Evolutionary conservation across 78 protist genomes (phyloP).

Genomic region (slime mould (Dictyostelium discoideum)): dicty_2.7 NC_007088.5:600501-601000

Average conservation of each 20-base stretch:
- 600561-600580: neutral
- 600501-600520: neutral
- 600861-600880: no score
- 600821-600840: neutral
- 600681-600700: neutral
- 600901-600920: no score
- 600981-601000: neutral
- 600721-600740: no score
- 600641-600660: neutral
- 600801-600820: neutral
- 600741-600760: neutral
- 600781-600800: neutral
- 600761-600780: neutral
- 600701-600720: neutral
- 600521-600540: neutral
- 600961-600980: no score
- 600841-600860: no score
- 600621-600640: neutral
- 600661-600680: no score
- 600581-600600: neutral
- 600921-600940: no score
- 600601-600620: neutral
- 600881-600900: no score
- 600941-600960: no score
- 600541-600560: no score